Percentiles rank a stretch among this genome's conserved stretches.
phyloP scores from a whole-genome alignment of 192 early-diverging fungal genomes.

The Coemansia sp. region DNA sequence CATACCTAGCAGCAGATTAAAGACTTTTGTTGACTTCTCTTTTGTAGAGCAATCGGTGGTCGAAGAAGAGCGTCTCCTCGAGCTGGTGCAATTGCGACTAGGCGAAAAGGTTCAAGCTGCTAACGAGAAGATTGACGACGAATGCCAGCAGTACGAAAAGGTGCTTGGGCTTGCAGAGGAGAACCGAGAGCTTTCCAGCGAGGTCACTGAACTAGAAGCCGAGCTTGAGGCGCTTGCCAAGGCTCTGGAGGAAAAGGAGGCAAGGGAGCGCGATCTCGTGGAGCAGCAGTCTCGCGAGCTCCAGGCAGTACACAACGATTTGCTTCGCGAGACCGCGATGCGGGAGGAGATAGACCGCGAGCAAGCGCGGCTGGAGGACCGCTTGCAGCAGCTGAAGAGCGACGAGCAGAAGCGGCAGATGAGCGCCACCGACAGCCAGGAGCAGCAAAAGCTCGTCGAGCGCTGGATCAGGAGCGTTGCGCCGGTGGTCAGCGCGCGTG shows the following conservation, averaged over 20 bases:
- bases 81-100: constrained; percentile 39
- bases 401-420: constrained; percentile 45
- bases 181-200: constrained; percentile 26
- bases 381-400: constrained; percentile 33
- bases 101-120: constrained; percentile 30
- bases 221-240: constrained; percentile 26
- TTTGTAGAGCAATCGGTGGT: constrained; percentile 31
- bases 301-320: constrained; percentile 44
- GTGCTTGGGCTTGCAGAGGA: constrained; percentile 9
- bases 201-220: constrained; percentile 26
- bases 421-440: constrained; percentile 40
- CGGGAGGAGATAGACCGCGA: constrained; percentile 41
- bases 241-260: constrained; percentile 37
- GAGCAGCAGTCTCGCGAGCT: constrained; percentile 51
- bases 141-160: constrained; percentile 28
- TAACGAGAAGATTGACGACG: constrained; percentile 28
- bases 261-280: constrained; percentile 22
- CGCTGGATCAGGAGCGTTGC: constrained; percentile 44
- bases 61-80: constrained; percentile 43
- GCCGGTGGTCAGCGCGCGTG: constrained; percentile 37
- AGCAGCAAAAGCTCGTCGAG: constrained; percentile 42
- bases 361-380: constrained; percentile 29
- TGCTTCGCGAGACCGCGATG: constrained; percentile 39
- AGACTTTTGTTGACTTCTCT: neutral
- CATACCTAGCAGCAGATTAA: neutral